Evolutionary conservation across 2,329 filamentous ascomycete genomes (phyloP), one percentile per base, ranked within the genome.

Genomic region (Fusarium torreyae): DNA sequence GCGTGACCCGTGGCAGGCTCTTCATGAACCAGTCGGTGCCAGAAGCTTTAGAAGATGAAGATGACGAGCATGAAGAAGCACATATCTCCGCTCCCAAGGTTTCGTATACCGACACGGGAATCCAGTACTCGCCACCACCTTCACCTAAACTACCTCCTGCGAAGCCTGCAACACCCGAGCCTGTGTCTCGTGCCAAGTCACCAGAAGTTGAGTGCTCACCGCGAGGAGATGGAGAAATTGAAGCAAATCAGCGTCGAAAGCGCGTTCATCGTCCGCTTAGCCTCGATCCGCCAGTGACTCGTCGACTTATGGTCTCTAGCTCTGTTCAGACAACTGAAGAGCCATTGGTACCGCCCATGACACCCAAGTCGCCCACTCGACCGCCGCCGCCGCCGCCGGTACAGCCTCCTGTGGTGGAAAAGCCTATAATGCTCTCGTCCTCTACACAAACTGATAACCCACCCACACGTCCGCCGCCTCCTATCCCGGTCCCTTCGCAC

Each of bases 71-170:
- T 55, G 85, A 85, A 46, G 81, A 86, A 68, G 77, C 80, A 58
- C 31, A 73, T 53, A 66, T 76, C n/a, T 68, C 76, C 18, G 69
- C 69, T 3, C 76, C 78, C 11, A 84, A 83, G 63, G 76, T 81
- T 43, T 81, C 86, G 59, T 97, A 96, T 81, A 87, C 87, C 39
- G 92, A 97, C 74, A 87, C 87, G 24, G 92, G 91, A 8, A 86
- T 93, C 84, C 94, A 98, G 77, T 96, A 88, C 75, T 96, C 94
- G 34, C 94, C 94, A 45, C 93, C 93, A 3, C 86, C 91, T 5
- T 97, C 94, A 3, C 93, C 93, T 1, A 84, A 83, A 71, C 57
- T 85, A 7, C 64, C 75, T 11, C 78, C 83, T 1, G 71, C 70
- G 49, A 82, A 83, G 69, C 77, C 81, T 17, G 72, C 81, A 17